A percentile compares a stretch with the other conserved stretches of the same genome.
phyloP scores from a whole-genome alignment of 2,329 filamentous ascomycete species.

The Aspergillus fijiensis region DNA sequence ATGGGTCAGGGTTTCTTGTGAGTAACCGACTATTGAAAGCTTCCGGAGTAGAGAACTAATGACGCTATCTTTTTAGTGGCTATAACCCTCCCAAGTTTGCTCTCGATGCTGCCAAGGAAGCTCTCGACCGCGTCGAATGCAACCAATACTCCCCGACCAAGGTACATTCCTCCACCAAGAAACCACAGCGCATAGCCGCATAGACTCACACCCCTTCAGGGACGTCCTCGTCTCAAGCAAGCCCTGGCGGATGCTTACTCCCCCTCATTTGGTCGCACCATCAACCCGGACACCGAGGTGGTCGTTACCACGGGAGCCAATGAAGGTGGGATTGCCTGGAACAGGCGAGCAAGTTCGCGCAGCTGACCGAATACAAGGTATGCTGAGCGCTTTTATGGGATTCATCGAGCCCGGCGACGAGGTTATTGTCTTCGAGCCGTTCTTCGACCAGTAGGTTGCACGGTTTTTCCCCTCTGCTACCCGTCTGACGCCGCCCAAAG shows the following conservation, averaged over 20 bases:
- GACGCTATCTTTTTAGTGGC: conserved; percentile 49
- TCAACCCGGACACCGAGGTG: conserved; percentile 89
- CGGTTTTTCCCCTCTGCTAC: not conserved
- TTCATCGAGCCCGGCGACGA: conserved; percentile 94
- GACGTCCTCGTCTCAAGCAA: conserved; percentile 85
- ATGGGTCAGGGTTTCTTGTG: conserved; percentile 65
- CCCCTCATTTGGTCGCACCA: conserved; percentile 75
- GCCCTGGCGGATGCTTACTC: conserved; percentile 92
- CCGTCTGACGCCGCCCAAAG: conserved; percentile 32
- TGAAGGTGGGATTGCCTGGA: conserved; percentile 39
- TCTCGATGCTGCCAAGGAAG: conserved; percentile 83
- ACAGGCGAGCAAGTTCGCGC: not conserved
- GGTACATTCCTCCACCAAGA: conserved; percentile 39
- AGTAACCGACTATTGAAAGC: conserved; percentile 23
- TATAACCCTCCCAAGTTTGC: conserved; percentile 95
- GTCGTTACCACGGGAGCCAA: conserved; percentile 77
- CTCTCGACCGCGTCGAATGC: conserved; percentile 88
- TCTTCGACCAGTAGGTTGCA: conserved; percentile 82
- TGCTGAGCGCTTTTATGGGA: conserved; percentile 96
- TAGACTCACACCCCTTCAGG: conserved; percentile 45
- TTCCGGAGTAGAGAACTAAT: not conserved
- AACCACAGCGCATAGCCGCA: not conserved
- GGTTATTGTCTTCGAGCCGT: conserved; percentile 96
- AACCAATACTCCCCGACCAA: conserved; percentile 98
- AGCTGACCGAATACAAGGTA: conserved; percentile 53